Base-by-base conservation (phyloP, 768 basidiomycete genomes). In the Baorangia bicolor region DNA sequence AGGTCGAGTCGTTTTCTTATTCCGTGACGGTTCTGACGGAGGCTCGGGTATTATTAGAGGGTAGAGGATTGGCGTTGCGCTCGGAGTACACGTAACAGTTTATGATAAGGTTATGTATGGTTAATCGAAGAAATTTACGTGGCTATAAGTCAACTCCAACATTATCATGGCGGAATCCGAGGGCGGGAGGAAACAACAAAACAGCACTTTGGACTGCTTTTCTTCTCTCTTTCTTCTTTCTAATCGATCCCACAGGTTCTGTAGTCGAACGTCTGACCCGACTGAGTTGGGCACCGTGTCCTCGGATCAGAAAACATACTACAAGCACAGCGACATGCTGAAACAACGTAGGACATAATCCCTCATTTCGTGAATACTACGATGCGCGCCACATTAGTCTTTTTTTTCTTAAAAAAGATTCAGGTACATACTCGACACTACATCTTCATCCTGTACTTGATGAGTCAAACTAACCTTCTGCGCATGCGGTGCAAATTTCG, bases 401-500 rank as follows among this genome's bases (percentile, higher is more conserved):
- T n/a, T n/a, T n/a, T n/a, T n/a, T n/a, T n/a, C n/a, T n/a, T n/a
- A n/a, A n/a, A n/a, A n/a, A n/a, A n/a, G 6, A 51, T 21, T 20
- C 20, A 49, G 31, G 28, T 20, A 81, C 90, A 64, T 64, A 93
- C 92, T 90, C 30, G 91, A 92, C 49, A 93, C 90, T 12, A 94
- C 90, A 68, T 93, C 91, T 67, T 92, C 91, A 61, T 94, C 92
- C 62, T 86, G 86, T 18, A 96, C 89, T 56, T 84, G 81, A 75
- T 95, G 94, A 25, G 74, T 74, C 60, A 95, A 74, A 52, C 93
- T 91, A 58, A 96, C 92, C 70, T 97, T 97, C 73, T 97, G 94
- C 3, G 94, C 92, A 64, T 97, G 91, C 5, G 94, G 94, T 39
- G 85, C 78, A 72, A 97, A 97, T 73, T 94, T 95, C 66, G 92